Evolutionary conservation across 306 rosid species (phyloP).

Genomic region (Vigna mungo): DNA sequence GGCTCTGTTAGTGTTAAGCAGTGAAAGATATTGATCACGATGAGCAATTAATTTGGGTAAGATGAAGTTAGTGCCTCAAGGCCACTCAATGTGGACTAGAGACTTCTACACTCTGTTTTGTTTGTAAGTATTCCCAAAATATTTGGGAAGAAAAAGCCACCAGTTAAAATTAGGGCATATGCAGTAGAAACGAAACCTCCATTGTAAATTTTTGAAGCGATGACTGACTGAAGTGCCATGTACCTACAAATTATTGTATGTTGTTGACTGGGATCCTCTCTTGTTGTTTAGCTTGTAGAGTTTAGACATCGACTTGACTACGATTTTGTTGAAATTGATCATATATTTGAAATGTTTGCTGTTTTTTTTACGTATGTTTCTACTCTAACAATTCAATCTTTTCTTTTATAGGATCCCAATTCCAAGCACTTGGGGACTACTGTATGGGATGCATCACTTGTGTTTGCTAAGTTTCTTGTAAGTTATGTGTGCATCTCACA

Average conservation of each 20-base stretch:
- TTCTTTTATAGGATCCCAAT: slow-evolving; percentile 80
- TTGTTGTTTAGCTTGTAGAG: slow-evolving; percentile 9
- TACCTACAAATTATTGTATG: slow-evolving; percentile 12
- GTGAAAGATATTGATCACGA: neutral
- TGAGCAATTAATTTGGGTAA: slow-evolving; percentile 23
- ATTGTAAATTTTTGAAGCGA: slow-evolving; percentile 6
- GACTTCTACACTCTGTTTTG: slow-evolving; percentile 22
- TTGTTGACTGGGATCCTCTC: neutral
- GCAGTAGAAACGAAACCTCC: slow-evolving; percentile 5
- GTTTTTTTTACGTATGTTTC: slow-evolving; percentile 12
- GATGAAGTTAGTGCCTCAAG: slow-evolving; percentile 6
- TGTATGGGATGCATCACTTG: slow-evolving; percentile 98
- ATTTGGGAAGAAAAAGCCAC: slow-evolving; percentile 2
- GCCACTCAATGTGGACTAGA: neutral
- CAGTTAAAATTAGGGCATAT: slow-evolving; percentile 2
- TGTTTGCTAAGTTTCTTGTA: slow-evolving; percentile 86
- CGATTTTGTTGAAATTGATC: slow-evolving; percentile 21
- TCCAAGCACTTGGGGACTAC: slow-evolving; percentile 96
- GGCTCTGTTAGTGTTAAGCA: neutral
- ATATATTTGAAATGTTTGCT: neutral
- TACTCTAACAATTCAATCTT: slow-evolving; percentile 33
- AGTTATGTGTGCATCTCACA: slow-evolving; percentile 37
- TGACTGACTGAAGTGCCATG: slow-evolving; percentile 17
- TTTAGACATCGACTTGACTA: neutral
- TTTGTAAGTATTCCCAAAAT: slow-evolving; percentile 25